Evolutionary conservation across 2,329 filamentous ascomycete species (phyloP).

Genomic region (Hypoxylon rubiginosum): DNA sequence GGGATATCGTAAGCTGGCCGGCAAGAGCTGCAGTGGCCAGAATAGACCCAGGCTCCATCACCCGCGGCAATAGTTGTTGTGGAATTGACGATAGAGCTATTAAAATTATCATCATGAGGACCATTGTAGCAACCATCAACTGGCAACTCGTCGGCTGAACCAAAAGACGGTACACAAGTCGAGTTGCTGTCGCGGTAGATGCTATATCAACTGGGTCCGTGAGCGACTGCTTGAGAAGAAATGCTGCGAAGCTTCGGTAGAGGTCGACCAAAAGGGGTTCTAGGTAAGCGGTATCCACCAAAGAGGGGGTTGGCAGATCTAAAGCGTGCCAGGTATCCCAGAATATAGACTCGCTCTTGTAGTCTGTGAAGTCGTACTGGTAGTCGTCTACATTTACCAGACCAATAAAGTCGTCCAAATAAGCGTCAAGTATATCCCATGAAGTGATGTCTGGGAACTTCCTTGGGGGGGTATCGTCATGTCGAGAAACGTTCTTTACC

Average conservation of each 20-base stretch:
- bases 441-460: background rate
- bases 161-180: conserved; percentile 6
- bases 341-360: too few relatives aligned
- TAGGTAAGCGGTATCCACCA: background rate
- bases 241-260: conserved; percentile 5
- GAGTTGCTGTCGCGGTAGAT: conserved; percentile 4
- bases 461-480: background rate
- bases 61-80: background rate
- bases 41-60: conserved; percentile 9
- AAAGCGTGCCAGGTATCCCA: too few relatives aligned
- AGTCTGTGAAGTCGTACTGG: background rate
- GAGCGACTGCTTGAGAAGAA: conserved; percentile 11
- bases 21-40: conserved; percentile 7
- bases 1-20: conserved; percentile 1
- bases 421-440: conserved; percentile 1
- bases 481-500: background rate
- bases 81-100: background rate
- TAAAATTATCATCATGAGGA: conserved; percentile 6
- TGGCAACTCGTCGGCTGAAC: conserved; percentile 9
- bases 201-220: background rate
- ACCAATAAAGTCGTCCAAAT: background rate
- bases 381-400: too few relatives aligned
- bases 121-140: conserved; percentile 10
- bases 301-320: background rate
- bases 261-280: background rate